Conservation (phyloP, 441 rosid genomes). For the Gossypium lobatum region DNA sequence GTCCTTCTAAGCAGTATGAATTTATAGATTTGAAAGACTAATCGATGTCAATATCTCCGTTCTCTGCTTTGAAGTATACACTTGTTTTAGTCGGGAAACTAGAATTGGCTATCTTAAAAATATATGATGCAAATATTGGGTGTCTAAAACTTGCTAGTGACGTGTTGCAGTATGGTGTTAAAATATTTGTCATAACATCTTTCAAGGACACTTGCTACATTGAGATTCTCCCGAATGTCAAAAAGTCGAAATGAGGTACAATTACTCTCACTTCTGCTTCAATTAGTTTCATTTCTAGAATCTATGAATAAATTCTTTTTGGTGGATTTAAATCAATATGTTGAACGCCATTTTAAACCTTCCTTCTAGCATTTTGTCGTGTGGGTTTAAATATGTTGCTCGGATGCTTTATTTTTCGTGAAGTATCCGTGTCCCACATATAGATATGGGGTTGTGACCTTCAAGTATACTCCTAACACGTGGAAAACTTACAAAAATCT, state of each 20-base stretch:
- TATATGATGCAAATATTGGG: no score
- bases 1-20: not conserved
- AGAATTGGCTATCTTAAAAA: not conserved
- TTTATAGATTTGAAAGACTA: not conserved
- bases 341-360: not conserved
- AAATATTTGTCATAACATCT: conserved; percentile 62
- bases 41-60: not conserved
- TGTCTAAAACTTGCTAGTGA: conserved; percentile 18
- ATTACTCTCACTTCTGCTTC: not conserved
- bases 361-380: not conserved
- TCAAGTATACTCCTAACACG: no score
- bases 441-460: not conserved
- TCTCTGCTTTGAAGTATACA: not conserved
- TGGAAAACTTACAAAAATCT: no score
- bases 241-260: conserved; percentile 54
- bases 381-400: no score
- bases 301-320: not conserved
- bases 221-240: conserved; percentile 53
- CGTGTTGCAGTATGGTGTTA: conserved; percentile 59
- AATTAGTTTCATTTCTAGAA: not conserved
- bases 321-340: not conserved
- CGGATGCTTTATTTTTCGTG: no score
- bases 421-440: no score
- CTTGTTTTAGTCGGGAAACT: not conserved
- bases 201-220: conserved; percentile 74